Conservation (phyloP, 441 rosid genomes). For the Capsella rubella region DNA sequence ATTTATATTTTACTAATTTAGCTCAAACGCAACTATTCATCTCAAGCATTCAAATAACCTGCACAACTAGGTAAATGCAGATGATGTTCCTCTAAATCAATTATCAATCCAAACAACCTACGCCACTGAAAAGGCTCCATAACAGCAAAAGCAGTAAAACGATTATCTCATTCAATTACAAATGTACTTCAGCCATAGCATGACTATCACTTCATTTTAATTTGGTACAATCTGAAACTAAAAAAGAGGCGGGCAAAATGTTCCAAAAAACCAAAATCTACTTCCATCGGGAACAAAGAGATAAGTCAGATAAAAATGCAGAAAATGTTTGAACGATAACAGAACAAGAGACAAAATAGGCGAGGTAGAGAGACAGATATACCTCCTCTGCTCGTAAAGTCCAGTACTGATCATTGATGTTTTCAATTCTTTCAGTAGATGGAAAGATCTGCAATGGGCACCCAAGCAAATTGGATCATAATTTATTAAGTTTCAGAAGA, state of each 20-base stretch:
- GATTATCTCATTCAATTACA: conserved; percentile 18
- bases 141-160: conserved; percentile 14
- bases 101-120: conserved; percentile 6
- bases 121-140: conserved; percentile 3
- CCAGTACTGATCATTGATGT: conserved; percentile 99
- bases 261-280: conserved; percentile 6
- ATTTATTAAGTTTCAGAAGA: conserved; percentile 11
- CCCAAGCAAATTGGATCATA: conserved; percentile 24
- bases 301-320: conserved; percentile 18
- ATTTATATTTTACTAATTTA: not conserved
- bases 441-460: conserved; percentile 78
- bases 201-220: conserved; percentile 4
- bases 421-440: conserved; percentile 82
- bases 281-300: not conserved
- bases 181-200: conserved; percentile 8
- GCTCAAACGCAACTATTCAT: conserved; percentile 23
- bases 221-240: not conserved
- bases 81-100: not conserved
- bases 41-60: conserved; percentile 24
- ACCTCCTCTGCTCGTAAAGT: conserved; percentile 98
- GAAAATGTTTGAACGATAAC: conserved; percentile 21
- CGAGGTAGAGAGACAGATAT: conserved; percentile 24
- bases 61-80: conserved; percentile 9
- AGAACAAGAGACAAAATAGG: conserved; percentile 29
- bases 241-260: not conserved